A percentile compares a stretch with the other conserved stretches of the same genome.
Evolutionary conservation across 768 basidiomycete species (phyloP).

Genomic region (Russula foetens): DNA sequence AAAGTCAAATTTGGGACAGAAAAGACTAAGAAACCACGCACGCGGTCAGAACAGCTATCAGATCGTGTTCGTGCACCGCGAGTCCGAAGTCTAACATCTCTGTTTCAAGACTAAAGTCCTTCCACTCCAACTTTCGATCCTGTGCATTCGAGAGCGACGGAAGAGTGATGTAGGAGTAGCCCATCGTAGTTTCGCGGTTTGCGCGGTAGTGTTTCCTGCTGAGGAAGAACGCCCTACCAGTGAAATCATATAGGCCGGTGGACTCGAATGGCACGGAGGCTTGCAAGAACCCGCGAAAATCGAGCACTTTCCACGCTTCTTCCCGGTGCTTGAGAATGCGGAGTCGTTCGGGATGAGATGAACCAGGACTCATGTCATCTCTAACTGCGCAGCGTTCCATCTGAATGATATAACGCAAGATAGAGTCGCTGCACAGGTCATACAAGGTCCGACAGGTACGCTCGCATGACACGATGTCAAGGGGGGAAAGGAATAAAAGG

Average conservation of each 20-base stretch:
- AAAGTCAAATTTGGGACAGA: background rate
- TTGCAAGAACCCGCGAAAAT: background rate
- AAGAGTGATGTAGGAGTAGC: slow-evolving; percentile 10
- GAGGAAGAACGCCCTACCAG: slow-evolving; percentile 16
- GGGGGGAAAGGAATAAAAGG: background rate
- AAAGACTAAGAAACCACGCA: slow-evolving; percentile 1
- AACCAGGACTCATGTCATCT: background rate
- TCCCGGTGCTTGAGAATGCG: slow-evolving; percentile 8
- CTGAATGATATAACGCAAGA: slow-evolving; percentile 15
- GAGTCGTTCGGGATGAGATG: slow-evolving; percentile 11
- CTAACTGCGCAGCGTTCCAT: no score
- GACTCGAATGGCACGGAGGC: slow-evolving; percentile 11
- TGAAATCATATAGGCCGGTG: slow-evolving; percentile 19
- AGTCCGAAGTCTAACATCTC: slow-evolving; percentile 17
- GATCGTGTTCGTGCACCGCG: no score
- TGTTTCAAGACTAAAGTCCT: background rate
- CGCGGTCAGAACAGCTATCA: slow-evolving; percentile 12
- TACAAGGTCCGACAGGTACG: slow-evolving; percentile 4
- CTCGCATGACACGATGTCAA: slow-evolving; percentile 9
- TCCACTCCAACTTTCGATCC: background rate
- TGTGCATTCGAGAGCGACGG: background rate
- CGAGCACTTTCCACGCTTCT: slow-evolving; percentile 8
- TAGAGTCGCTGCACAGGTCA: background rate
- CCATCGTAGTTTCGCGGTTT: slow-evolving; percentile 2
- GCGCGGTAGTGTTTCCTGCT: slow-evolving; percentile 3